Evolutionary conservation across 2,329 filamentous ascomycete genomes (phyloP), one percentile per base, ranked within the genome.

Genomic region (Alternaria sp.): DNA sequence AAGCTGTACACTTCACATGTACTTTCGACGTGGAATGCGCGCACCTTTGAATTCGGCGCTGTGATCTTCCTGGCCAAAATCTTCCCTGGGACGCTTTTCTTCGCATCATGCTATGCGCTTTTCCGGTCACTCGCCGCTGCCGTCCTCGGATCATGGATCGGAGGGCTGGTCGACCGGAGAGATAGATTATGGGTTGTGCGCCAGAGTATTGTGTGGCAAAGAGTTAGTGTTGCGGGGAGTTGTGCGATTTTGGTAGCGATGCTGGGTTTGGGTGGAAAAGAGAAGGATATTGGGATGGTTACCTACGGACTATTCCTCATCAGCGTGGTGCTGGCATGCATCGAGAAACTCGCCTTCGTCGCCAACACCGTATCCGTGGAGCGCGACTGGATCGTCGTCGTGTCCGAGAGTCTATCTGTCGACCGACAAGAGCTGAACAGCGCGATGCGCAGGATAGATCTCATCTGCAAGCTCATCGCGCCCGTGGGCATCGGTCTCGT

Each of bases 341-440:
- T 90, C 1, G 91, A 93, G 78, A 93, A 93, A 74, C 77, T 92
- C 9, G 84, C 83, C 13, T 84, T 88, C 1, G 83, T 89, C 6
- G 84, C 88, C 75, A 93, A 93, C 73, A 83, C 87, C 0, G 86
- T 93, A 1, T 83, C 91, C 0, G 85, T 93, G 0, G 91, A 93
- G 75, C 83, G 88, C 70, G 91, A 93, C 69, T 93, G 91, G 90
- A 84, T 88, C 43, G 81, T 88, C 5, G 83, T 88, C 0, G 81
- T 87, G 8, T 82, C 85, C 1, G 79, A 81, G 28, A 74, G 70
- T 57, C 47, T 78, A 15, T 30, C 62, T 4, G 17, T 75, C 8
- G 69, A 72, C 23, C 71, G 75, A 54, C 61, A 71, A 78, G 82
- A 77, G 7, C 74, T 89, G 25, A 89, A 89, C 71, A 83, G 87